A percentile compares a stretch with the other conserved stretches of the same genome.
Evolutionary conservation across 2,329 filamentous ascomycete species (phyloP).

Genomic region (Exophiala mesophila): DNA sequence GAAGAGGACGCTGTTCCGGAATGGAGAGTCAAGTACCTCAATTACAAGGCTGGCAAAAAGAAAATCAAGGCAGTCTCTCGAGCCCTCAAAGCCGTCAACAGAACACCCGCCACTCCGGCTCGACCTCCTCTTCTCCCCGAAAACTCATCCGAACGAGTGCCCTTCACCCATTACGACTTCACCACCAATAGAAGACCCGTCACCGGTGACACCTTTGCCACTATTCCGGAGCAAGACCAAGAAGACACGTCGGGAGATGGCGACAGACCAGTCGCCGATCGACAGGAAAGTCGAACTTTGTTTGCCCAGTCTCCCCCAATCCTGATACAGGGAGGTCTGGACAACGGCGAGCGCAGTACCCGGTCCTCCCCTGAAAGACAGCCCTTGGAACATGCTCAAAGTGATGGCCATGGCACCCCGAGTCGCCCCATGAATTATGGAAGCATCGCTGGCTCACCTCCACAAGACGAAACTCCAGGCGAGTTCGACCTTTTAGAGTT

Average conservation of each 20-base stretch:
- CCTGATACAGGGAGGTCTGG: slow-evolving; percentile 35
- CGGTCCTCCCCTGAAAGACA: slow-evolving; percentile 14
- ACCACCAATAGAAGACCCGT: slow-evolving; percentile 9
- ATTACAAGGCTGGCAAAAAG: slow-evolving; percentile 94
- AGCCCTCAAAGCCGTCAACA: slow-evolving; percentile 60
- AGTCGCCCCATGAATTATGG: slow-evolving; percentile 51
- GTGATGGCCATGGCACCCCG: background rate
- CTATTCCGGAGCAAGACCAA: slow-evolving; percentile 17
- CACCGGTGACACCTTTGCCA: slow-evolving; percentile 8
- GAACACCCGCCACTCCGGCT: slow-evolving; percentile 37
- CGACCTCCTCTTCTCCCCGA: slow-evolving; percentile 12
- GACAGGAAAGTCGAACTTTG: slow-evolving; percentile 26
- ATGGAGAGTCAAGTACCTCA: slow-evolving; percentile 89
- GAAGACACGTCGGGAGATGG: background rate
- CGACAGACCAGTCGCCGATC: slow-evolving; percentile 17
- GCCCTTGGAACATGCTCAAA: slow-evolving; percentile 10
- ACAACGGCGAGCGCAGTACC: slow-evolving; percentile 19
- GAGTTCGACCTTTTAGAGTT: slow-evolving; percentile 51
- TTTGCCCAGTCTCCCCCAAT: slow-evolving; percentile 33
- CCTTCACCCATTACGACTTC: slow-evolving; percentile 28
- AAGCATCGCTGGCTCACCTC: slow-evolving; percentile 55
- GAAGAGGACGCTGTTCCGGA: slow-evolving; percentile 86
- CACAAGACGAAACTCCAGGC: slow-evolving; percentile 24
- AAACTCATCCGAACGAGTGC: slow-evolving; percentile 15
- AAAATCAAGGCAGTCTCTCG: slow-evolving; percentile 76